A percentile compares a stretch with the other conserved stretches of the same genome.
These are phyloP conservation scores for Solioccasus polychromus DNA, from an alignment of 768 basidiomycete genomes.

Conservation along the genomic window DNA sequence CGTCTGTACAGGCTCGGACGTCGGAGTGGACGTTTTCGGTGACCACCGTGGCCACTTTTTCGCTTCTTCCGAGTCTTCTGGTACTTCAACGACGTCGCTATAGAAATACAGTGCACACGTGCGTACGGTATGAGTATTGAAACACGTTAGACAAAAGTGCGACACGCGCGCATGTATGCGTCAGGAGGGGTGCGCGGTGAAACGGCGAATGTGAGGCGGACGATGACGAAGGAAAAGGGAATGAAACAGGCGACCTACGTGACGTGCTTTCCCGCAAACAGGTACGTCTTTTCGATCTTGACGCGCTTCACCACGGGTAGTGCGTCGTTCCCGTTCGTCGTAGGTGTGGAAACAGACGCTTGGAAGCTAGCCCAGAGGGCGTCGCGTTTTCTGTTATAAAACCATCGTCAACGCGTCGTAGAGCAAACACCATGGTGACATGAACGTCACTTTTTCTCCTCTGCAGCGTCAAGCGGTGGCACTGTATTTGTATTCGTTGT, in stretches of 20 bases:
- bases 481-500: constrained; percentile 10
- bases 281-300: constrained; percentile 65
- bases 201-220: neutral
- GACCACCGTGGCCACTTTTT: constrained; percentile 67
- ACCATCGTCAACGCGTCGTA: neutral
- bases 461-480: constrained; percentile 35
- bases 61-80: constrained; percentile 71
- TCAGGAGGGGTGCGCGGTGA: no score
- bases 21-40: neutral
- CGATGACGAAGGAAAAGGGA: neutral
- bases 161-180: no score
- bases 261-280: constrained; percentile 76
- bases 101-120: neutral
- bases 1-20: constrained; percentile 2
- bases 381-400: constrained; percentile 49
- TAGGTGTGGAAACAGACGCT: constrained; percentile 46
- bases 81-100: constrained; percentile 75
- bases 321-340: constrained; percentile 6
- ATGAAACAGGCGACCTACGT: constrained; percentile 45
- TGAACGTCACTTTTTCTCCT: constrained; percentile 43
- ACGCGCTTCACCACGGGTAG: constrained; percentile 41
- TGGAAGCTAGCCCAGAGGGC: constrained; percentile 69
- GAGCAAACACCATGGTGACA: neutral
- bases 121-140: neutral
- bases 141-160: no score